Evolutionary conservation across 202 grass and related monocot genomes (phyloP), one percentile per base, ranked within the genome.

Genomic region (Brachypodium distachyon): DNA sequence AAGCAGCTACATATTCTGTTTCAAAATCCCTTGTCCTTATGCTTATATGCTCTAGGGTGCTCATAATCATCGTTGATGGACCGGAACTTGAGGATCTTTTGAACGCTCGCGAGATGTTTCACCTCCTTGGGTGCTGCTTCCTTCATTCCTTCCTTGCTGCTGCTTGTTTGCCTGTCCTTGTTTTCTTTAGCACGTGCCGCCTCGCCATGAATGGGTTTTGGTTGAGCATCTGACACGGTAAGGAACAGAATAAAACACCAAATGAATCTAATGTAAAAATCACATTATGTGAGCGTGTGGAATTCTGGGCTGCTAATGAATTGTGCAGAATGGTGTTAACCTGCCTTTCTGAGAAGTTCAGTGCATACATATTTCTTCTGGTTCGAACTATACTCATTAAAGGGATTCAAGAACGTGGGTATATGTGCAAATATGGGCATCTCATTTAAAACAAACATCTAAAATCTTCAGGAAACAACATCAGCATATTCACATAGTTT

Each of bases 11-110:
- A 66, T 4, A 4, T 50, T 33, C 37, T 49, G 0, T 33, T 79
- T 64, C 62, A 55, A 9, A 87, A 61, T 25, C 83, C 37, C 4
- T 9, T 57, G 44, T 69, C 70, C 10, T 32, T 12, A 4, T 50
- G 43, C 17, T 17, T 26, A 13, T 37, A 80, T 22, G 62, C 13
- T 62, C 40, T 42, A 25, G 14, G 55, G 31, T 56, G 46, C 21
- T 56, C 38, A 23, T 51, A 32, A 25, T 82, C 84, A 14, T 58
- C 76, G 4, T 37, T 36, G 17, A 61, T 22, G 14, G 76, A 54
- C 36, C 77, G 87, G 40, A 99, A 99, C 57, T 83, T 99, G 19
- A 95, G 89, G 74, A 87, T 74, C 51, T 92, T 92, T 31, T 90
- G 76, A 78, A 92, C 70, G 60, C 77, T 92, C 26, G 89, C 83